Evolutionary conservation across 371 early-diverging fungal species (phyloP).

Genomic region (Chytridiales sp.): DNA sequence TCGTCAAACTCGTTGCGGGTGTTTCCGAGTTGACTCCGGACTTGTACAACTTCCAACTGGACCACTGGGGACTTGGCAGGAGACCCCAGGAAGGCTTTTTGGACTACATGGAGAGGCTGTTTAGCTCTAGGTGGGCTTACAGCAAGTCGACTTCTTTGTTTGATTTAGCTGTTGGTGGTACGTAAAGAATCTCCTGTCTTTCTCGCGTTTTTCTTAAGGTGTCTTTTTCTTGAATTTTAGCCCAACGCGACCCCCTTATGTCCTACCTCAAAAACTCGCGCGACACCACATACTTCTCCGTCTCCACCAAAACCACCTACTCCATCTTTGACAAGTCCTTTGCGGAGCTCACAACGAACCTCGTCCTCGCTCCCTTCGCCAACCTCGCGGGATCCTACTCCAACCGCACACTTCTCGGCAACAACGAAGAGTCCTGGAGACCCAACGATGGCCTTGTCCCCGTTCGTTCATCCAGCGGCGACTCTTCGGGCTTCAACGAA

Average conservation of each 20-base stretch:
- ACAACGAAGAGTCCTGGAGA: slow-evolving; percentile 14
- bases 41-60: slow-evolving; percentile 21
- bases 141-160: slow-evolving; percentile 19
- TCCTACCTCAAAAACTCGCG: slow-evolving; percentile 20
- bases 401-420: slow-evolving; percentile 3
- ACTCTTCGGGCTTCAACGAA: slow-evolving; percentile 8
- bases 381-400: slow-evolving; percentile 21
- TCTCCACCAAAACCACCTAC: slow-evolving; percentile 17
- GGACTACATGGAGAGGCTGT: slow-evolving; percentile 16
- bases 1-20: slow-evolving; percentile 8
- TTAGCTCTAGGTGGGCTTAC: slow-evolving; percentile 4
- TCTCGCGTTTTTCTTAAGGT: too few species aligned
- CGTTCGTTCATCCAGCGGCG: slow-evolving; percentile 11
- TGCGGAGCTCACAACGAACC: slow-evolving; percentile 12
- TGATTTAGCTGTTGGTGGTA: slow-evolving; percentile 11
- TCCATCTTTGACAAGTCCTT: neutral
- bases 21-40: neutral
- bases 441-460: slow-evolving; percentile 27
- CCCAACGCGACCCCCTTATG: slow-evolving; percentile 3
- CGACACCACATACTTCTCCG: slow-evolving; percentile 23
- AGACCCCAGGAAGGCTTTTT: slow-evolving; percentile 10
- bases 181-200: neutral
- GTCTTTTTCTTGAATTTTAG: too few species aligned
- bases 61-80: slow-evolving; percentile 25
- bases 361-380: slow-evolving; percentile 14